Base-by-base conservation (phyloP, 2,329 filamentous ascomycete species). In the Diaporthe sp. region DNA sequence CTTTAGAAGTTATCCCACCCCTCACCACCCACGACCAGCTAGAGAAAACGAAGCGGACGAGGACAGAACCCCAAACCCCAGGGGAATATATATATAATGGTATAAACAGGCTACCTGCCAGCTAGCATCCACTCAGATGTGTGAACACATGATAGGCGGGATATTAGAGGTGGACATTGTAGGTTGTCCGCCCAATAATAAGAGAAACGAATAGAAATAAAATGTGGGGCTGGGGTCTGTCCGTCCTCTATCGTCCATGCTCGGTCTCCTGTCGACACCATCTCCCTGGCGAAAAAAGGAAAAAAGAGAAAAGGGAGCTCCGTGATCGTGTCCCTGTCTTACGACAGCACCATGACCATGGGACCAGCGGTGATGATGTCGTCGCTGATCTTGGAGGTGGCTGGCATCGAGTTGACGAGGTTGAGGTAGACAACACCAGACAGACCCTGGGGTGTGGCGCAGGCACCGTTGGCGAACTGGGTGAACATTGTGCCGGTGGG, bases 361-460 rank as follows among this genome's bases (percentile, higher is more conserved):
- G 91, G 90, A 1, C 92, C 93, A 79, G 93, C 92, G 78, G 94
- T 85, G 65, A 92, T 91, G 79, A 92, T 91, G 73, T 88, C 89
- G 83, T 94, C 92, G 3, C 88, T 89, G 77, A 93, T 81, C 51
- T 86, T 82, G 49, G 89, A 90, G 31, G 84, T 85, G 42, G 87
- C 80, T 25, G 90, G 89, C 2, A 84, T 86, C 42, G 82, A 81
- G 79, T 82, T 93, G 73, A 92, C 90, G 78, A 95, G 87, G 79
- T 91, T 91, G 80, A 94, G 88, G 84, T 94, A 95, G 68, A 90
- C 89, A 77, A 94, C 86, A 62, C 93, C 93, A 12, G 87, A 86
- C 58, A 94, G 83, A 80, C 88, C 88, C 79, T 90, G 87, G 19
- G 93, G 93, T 37, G 94, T 88, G 61, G 85, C 83, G 82, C 93